These are phyloP conservation scores for Fusarium haematococcum DNA, from an alignment of 2,329 filamentous ascomycete species.

Conservation along the genomic window DNA sequence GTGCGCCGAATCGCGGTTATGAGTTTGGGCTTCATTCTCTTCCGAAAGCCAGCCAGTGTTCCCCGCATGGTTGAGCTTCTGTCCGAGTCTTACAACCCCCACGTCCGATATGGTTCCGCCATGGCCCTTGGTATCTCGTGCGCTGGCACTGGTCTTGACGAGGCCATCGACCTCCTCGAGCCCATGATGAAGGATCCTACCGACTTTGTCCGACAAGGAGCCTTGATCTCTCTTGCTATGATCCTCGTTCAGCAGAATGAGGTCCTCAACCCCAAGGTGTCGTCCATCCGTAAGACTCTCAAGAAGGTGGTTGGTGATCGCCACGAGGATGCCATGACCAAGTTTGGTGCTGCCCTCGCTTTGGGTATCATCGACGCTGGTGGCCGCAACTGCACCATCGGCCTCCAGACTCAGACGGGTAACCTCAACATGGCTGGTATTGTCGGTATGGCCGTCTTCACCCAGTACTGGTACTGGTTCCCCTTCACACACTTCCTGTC, in stretches of 20 bases:
- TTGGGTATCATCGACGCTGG: slow-evolving; percentile 98
- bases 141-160: slow-evolving; percentile 93
- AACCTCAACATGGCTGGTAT: slow-evolving; percentile 99
- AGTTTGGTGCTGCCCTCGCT: slow-evolving; percentile 94
- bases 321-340: slow-evolving; percentile 99
- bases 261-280: slow-evolving; percentile 97
- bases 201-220: slow-evolving; percentile 97
- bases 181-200: slow-evolving; percentile 99
- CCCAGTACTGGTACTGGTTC: slow-evolving; percentile 99
- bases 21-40: slow-evolving; percentile 97
- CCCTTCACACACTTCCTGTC: slow-evolving; percentile 98
- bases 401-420: slow-evolving; percentile 95
- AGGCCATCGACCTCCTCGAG: slow-evolving; percentile 95
- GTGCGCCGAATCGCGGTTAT: slow-evolving; percentile 96
- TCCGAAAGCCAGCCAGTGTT: slow-evolving; percentile 96
- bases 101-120: slow-evolving; percentile 96
- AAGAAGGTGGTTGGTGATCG: slow-evolving; percentile 94
- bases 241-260: slow-evolving; percentile 99
- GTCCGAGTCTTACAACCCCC: slow-evolving; percentile 98
- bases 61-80: slow-evolving; percentile 99
- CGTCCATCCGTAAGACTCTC: slow-evolving; percentile 89
- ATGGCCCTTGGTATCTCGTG: slow-evolving; percentile 99
- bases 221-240: slow-evolving; percentile 94
- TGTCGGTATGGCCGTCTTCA: slow-evolving; percentile 97
- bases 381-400: slow-evolving; percentile 97